Percentiles rank a stretch among this genome's conserved stretches.
These are phyloP conservation scores for Oryza meyeriana DNA, from an alignment of 176 grass and related monocot species.

Conservation along the genomic window DNA sequence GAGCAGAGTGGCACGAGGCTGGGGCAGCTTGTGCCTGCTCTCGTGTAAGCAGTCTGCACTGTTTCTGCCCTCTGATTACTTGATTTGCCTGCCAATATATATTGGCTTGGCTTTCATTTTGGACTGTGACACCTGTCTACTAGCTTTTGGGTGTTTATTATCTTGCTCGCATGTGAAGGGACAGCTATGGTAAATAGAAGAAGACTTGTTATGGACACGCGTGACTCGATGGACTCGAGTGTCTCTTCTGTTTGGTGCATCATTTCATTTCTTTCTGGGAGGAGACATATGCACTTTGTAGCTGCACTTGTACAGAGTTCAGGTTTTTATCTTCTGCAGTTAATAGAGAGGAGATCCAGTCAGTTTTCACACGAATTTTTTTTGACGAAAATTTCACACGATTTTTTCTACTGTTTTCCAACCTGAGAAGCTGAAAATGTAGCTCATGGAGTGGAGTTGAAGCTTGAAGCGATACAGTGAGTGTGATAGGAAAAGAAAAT, in stretches of 20 bases:
- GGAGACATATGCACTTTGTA: background rate
- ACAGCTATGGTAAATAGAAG: background rate
- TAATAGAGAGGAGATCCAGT: background rate
- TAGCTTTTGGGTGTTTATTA: constrained; percentile 5
- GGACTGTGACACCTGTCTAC: background rate
- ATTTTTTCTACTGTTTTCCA: background rate
- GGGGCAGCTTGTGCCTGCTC: constrained; percentile 24
- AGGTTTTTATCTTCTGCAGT: background rate
- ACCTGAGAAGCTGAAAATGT: background rate
- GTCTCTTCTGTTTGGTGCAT: constrained; percentile 14
- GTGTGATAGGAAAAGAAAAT: background rate
- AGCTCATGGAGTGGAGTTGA: background rate
- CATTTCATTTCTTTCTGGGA: background rate
- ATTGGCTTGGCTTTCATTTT: constrained; percentile 14
- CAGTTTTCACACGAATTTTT: background rate
- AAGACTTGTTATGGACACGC: background rate
- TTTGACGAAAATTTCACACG: too few species aligned
- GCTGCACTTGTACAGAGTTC: background rate
- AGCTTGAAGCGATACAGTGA: background rate
- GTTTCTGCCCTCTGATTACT: constrained; percentile 13
- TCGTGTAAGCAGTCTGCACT: constrained; percentile 1
- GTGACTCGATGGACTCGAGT: constrained; percentile 5
- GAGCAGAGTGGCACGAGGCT: background rate
- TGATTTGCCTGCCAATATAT: background rate
- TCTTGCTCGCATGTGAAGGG: constrained; percentile 8